A percentile compares a stretch with the other conserved stretches of the same genome.
Evolutionary conservation across 2,329 filamentous ascomycete species (phyloP).

Genomic region (Trichoderma sp.): DNA sequence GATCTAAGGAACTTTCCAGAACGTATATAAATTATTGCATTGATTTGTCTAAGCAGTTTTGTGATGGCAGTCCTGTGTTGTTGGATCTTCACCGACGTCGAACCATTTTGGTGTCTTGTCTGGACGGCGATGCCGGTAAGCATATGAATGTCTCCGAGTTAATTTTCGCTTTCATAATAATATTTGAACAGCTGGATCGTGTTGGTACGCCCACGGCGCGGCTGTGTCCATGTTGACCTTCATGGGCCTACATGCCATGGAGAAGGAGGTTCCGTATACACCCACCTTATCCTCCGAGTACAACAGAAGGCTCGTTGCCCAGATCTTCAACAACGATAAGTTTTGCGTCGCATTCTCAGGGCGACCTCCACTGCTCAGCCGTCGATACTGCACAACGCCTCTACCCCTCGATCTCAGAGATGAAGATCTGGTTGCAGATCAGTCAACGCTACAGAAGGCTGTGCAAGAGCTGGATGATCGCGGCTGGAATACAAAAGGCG

Average conservation of each 20-base stretch:
- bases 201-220: constrained; percentile 39
- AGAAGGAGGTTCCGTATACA: constrained; percentile 26
- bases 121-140: constrained; percentile 40
- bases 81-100: constrained; percentile 36
- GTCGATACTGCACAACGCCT: constrained; percentile 53
- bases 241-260: constrained; percentile 34
- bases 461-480: constrained; percentile 40
- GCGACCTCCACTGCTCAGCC: constrained; percentile 50
- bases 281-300: constrained; percentile 37
- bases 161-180: background rate
- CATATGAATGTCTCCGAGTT: background rate
- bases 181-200: constrained; percentile 21
- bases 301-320: constrained; percentile 32
- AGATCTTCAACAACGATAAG: constrained; percentile 47
- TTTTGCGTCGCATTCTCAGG: constrained; percentile 51
- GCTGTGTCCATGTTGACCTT: constrained; percentile 37
- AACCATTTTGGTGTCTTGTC: constrained; percentile 35
- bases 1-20: background rate
- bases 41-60: constrained; percentile 23
- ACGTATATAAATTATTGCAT: constrained; percentile 16
- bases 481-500: constrained; percentile 51
- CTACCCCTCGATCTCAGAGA: constrained; percentile 54
- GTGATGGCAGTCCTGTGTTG: constrained; percentile 36
- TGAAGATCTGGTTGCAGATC: constrained; percentile 44
- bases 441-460: constrained; percentile 25